These are phyloP conservation scores for Hanseniaspora hatyaiensis DNA, from an alignment of 805 yeast species.

Conservation along the genomic window DNA sequence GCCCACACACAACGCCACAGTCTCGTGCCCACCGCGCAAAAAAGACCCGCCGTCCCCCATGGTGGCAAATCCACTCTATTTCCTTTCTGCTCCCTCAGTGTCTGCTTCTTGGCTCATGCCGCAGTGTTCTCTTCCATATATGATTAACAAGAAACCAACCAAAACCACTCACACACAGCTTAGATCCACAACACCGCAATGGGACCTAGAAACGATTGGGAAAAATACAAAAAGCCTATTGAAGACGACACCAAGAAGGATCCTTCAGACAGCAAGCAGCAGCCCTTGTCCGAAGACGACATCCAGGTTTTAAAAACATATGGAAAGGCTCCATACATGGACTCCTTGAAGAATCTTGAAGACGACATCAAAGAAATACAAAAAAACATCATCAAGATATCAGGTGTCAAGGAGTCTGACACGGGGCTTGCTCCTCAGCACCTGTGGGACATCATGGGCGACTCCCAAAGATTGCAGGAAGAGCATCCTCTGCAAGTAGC, in stretches of 20 bases:
- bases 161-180: too few relatives aligned
- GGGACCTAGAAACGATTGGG: constrained; percentile 99
- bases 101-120: too few relatives aligned
- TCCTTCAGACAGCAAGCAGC: constrained; percentile 51
- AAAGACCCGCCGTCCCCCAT: too few relatives aligned
- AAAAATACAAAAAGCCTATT: constrained; percentile 80
- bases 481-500: constrained; percentile 98
- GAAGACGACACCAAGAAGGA: constrained; percentile 46
- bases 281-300: constrained; percentile 87
- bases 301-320: constrained; percentile 94
- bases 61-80: too few relatives aligned
- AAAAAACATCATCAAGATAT: constrained; percentile 79
- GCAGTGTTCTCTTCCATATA: too few relatives aligned
- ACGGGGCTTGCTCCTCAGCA: constrained; percentile 97
- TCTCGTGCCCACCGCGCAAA: too few relatives aligned
- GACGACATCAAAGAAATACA: constrained; percentile 78
- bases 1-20: too few relatives aligned
- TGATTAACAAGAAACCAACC: too few relatives aligned
- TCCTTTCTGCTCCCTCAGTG: too few relatives aligned
- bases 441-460: constrained; percentile 95
- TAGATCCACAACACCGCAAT: constrained; percentile 18
- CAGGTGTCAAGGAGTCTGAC: constrained; percentile 88
- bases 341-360: constrained; percentile 67
- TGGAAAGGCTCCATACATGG: constrained; percentile 94
- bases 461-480: constrained; percentile 79